Conservation (phyloP, 2,329 filamentous ascomycete species). For the Claviceps arundinis region DNA sequence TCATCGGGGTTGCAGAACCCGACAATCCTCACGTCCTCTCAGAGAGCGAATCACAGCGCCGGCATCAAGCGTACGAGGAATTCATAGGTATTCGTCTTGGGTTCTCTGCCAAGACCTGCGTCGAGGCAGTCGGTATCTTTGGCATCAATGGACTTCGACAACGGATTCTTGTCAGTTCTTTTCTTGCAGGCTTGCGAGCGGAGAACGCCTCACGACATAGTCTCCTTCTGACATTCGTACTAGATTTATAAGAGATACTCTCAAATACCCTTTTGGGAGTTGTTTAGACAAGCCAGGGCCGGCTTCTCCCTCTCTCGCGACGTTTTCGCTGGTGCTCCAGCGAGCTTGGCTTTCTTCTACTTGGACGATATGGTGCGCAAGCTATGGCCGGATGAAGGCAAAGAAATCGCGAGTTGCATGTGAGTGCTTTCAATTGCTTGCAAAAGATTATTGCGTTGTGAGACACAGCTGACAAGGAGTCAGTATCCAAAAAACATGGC, state of each 20-base stretch:
- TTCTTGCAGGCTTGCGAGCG: neutral
- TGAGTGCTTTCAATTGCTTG: conserved; percentile 9
- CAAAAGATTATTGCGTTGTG: too few species aligned
- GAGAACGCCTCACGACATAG: too few species aligned
- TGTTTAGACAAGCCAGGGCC: conserved; percentile 18
- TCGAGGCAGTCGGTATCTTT: conserved; percentile 34
- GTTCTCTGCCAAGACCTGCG: conserved; percentile 19
- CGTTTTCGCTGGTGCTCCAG: conserved; percentile 20
- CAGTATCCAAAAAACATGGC: conserved; percentile 21
- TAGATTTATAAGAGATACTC: conserved; percentile 40
- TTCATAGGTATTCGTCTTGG: conserved; percentile 27
- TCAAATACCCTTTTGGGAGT: conserved; percentile 32
- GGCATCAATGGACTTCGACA: conserved; percentile 39
- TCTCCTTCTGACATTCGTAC: neutral
- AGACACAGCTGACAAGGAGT: conserved; percentile 5
- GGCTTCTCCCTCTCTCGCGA: conserved; percentile 18
- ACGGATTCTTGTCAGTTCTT: conserved; percentile 35
- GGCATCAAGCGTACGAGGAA: conserved; percentile 35
- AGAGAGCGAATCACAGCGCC: conserved; percentile 26
- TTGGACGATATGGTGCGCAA: conserved; percentile 14
- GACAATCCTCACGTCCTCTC: conserved; percentile 30
- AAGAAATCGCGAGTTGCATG: conserved; percentile 13
- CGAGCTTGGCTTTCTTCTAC: conserved; percentile 16
- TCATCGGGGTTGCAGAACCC: conserved; percentile 48
- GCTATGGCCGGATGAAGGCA: conserved; percentile 14